These are phyloP conservation scores for Ensete ventricosum DNA, from an alignment of 176 grass and related monocot genomes.

Conservation along the genomic window DNA sequence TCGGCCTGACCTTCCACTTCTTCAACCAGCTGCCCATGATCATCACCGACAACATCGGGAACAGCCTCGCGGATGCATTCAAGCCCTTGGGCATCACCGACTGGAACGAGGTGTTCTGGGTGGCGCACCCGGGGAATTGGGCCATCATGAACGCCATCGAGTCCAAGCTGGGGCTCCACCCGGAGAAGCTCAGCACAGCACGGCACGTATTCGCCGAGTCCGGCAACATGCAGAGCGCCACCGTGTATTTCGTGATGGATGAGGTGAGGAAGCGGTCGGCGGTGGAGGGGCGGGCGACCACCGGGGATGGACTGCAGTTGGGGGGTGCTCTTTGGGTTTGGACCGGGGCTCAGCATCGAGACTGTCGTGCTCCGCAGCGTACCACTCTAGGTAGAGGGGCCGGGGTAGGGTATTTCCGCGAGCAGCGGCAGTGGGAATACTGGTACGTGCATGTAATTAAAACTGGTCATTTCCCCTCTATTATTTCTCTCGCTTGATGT, in stretches of 20 bases:
- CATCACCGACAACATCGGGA: too few relatives aligned
- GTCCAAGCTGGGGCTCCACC: too few relatives aligned
- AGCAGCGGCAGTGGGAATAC: too few relatives aligned
- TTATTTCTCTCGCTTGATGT: too few relatives aligned
- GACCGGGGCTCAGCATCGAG: background rate
- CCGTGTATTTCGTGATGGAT: background rate
- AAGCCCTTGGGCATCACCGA: too few relatives aligned
- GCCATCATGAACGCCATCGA: too few relatives aligned
- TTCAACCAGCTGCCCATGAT: background rate
- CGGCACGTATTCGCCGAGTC: background rate
- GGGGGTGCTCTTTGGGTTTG: background rate
- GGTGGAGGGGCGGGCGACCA: background rate
- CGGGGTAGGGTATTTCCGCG: too few relatives aligned
- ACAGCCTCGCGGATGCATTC: too few relatives aligned
- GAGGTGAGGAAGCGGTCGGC: background rate
- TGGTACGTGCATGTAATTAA: too few relatives aligned
- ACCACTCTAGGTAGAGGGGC: background rate
- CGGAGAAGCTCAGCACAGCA: background rate
- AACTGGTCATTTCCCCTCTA: too few relatives aligned
- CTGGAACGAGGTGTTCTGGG: too few relatives aligned
- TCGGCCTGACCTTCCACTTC: background rate
- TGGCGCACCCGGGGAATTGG: too few relatives aligned
- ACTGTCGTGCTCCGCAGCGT: background rate
- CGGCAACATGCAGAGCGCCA: slow-evolving; percentile 1
- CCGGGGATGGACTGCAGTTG: background rate